Conservation (phyloP, 2,329 filamentous ascomycete species). For the Neopestalotiopsis sp. region DNA sequence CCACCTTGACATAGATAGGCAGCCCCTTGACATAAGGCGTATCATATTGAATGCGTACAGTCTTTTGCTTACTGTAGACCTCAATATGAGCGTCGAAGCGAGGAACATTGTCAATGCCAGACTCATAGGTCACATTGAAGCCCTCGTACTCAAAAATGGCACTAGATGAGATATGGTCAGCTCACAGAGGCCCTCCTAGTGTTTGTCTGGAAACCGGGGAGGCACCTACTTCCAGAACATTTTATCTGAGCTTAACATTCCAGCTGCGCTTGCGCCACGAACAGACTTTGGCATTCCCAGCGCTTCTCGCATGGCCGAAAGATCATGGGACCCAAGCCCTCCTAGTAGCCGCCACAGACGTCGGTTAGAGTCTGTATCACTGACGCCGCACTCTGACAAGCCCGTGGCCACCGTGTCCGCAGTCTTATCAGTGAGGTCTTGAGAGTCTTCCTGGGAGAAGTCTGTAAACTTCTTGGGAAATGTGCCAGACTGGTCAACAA, state of each 20-base stretch:
- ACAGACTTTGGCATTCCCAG: neutral
- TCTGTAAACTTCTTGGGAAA: neutral
- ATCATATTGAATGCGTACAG: slow-evolving; percentile 52
- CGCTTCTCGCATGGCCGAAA: neutral
- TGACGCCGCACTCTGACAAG: neutral
- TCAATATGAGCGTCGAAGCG: slow-evolving; percentile 49
- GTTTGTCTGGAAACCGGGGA: neutral
- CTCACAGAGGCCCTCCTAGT: neutral
- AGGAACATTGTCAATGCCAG: slow-evolving; percentile 53
- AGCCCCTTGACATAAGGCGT: slow-evolving; percentile 53
- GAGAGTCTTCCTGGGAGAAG: neutral
- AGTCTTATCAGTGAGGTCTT: neutral
- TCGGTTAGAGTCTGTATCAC: neutral
- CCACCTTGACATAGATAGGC: slow-evolving; percentile 46
- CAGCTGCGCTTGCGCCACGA: neutral
- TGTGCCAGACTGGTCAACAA: neutral
- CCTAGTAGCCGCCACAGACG: neutral
- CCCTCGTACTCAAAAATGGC: neutral
- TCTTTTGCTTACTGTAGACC: slow-evolving; percentile 52
- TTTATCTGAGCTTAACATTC: no score
- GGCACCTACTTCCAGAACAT: neutral
- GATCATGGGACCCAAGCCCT: neutral
- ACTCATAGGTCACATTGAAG: slow-evolving; percentile 54
- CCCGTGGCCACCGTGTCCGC: neutral
- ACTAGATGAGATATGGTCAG: neutral